Evolutionary conservation across 1,284 basidiomycete species (phyloP).

Genomic region (Cutaneotrichosporon sp.): DNA sequence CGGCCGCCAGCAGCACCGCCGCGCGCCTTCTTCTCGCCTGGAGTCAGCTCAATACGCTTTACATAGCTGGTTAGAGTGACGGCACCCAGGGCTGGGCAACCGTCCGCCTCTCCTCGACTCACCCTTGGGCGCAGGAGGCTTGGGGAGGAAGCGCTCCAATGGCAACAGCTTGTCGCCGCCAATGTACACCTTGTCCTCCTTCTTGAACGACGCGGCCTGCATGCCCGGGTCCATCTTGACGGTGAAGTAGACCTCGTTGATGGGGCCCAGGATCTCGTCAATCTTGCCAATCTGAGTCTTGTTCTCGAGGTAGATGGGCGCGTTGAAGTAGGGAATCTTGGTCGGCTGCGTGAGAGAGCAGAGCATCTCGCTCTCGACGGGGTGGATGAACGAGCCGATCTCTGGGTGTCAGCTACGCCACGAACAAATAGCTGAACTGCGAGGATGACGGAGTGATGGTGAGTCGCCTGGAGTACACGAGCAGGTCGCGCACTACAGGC

Average conservation of each 20-base stretch:
- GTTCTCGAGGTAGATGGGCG: conserved; percentile 97
- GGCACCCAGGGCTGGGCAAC: background rate
- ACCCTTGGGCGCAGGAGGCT: conserved; percentile 74
- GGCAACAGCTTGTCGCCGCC: conserved; percentile 94
- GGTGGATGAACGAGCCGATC: conserved; percentile 86
- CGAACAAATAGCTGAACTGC: too few relatives aligned
- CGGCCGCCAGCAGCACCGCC: conserved; percentile 12
- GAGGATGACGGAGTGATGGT: background rate
- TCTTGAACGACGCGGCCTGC: conserved; percentile 93
- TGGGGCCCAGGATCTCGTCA: conserved; percentile 82
- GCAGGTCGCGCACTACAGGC: too few relatives aligned
- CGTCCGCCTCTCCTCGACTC: conserved; percentile 27
- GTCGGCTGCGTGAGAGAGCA: conserved; percentile 81
- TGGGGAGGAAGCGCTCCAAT: conserved; percentile 95
- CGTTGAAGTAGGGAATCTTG: conserved; percentile 99
- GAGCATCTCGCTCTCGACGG: conserved; percentile 98
- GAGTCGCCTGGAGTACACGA: background rate
- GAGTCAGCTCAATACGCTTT: background rate
- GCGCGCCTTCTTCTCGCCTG: conserved; percentile 18
- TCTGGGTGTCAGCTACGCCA: conserved; percentile 56
- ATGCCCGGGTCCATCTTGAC: conserved; percentile 97
- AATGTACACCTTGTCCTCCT: conserved; percentile 95
- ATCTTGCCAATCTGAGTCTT: conserved; percentile 93
- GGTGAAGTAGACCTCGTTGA: conserved; percentile 98
- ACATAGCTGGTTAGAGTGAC: background rate